Conservation (phyloP, 2,329 filamentous ascomycete genomes). For the Alternaria sp. region DNA sequence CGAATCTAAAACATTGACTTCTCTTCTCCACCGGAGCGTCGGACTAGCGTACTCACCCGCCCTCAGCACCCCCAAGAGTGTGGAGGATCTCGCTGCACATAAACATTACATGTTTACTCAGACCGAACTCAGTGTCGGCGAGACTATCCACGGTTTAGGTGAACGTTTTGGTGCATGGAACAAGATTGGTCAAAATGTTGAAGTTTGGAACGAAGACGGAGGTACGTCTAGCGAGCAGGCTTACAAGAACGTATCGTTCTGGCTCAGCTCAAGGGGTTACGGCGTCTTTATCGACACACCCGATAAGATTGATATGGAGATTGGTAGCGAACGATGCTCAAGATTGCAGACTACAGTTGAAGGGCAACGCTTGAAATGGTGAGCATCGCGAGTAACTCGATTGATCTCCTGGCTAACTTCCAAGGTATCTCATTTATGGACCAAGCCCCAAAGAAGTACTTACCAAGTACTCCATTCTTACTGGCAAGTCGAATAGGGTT, state of each 20-base stretch:
- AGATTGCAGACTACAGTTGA: slow-evolving; percentile 73
- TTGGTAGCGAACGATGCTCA: slow-evolving; percentile 75
- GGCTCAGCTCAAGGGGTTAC: slow-evolving; percentile 74
- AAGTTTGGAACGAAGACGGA: slow-evolving; percentile 67
- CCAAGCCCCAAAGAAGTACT: slow-evolving; percentile 75
- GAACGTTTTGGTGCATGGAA: slow-evolving; percentile 79
- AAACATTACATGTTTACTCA: slow-evolving; percentile 56
- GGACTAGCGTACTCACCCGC: slow-evolving; percentile 64
- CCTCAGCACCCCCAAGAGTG: slow-evolving; percentile 60
- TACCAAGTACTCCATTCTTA: slow-evolving; percentile 69
- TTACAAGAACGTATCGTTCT: slow-evolving; percentile 76
- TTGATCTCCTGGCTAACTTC: not conserved
- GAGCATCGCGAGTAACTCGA: not conserved
- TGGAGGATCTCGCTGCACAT: slow-evolving; percentile 56
- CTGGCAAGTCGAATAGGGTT: slow-evolving; percentile 68
- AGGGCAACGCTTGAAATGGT: slow-evolving; percentile 72
- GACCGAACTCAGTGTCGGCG: slow-evolving; percentile 58
- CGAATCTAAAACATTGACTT: slow-evolving; percentile 60
- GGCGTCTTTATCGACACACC: slow-evolving; percentile 77
- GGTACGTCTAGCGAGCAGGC: slow-evolving; percentile 73
- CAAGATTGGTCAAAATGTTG: slow-evolving; percentile 74
- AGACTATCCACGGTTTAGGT: slow-evolving; percentile 75
- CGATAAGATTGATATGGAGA: slow-evolving; percentile 72
- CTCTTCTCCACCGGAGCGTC: slow-evolving; percentile 62
- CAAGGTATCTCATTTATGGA: slow-evolving; percentile 71